Percentiles rank a stretch among this genome's conserved stretches.
These are phyloP conservation scores for Penicillium hordei DNA, from an alignment of 2,329 filamentous ascomycete species.

Conservation along the genomic window DNA sequence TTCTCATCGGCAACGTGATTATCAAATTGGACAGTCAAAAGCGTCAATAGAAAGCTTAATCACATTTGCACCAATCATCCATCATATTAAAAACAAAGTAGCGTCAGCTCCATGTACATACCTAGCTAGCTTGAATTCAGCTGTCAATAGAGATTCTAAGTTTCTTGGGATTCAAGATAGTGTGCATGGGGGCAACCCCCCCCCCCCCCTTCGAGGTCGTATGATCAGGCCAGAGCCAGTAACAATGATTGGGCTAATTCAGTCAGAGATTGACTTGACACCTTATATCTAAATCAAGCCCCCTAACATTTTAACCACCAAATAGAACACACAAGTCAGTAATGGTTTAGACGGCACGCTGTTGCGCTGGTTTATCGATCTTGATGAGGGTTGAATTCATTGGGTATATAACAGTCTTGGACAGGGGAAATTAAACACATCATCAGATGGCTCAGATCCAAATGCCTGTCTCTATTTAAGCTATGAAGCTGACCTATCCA, in stretches of 20 bases:
- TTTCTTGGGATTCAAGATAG: not conserved
- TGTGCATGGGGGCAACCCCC: not conserved
- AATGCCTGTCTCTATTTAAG: slow-evolving; percentile 7
- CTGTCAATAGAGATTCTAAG: not conserved
- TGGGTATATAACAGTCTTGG: slow-evolving; percentile 24
- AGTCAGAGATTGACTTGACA: not conserved
- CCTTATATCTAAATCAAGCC: not conserved
- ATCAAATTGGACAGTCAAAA: slow-evolving; percentile 6
- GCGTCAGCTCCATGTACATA: not conserved
- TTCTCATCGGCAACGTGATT: slow-evolving; percentile 2
- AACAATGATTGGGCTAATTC: not conserved
- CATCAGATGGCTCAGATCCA: not conserved
- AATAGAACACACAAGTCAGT: not conserved
- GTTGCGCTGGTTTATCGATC: not conserved
- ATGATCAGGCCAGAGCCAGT: not conserved
- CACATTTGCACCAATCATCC: not conserved
- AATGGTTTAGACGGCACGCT: not conserved
- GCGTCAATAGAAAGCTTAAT: not conserved
- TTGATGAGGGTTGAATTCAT: slow-evolving; percentile 13
- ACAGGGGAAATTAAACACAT: slow-evolving; percentile 6
- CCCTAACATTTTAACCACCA: not conserved
- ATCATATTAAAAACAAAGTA: not conserved
- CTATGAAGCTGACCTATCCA: slow-evolving; percentile 6
- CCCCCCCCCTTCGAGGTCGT: too few relatives aligned
- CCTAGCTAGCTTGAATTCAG: not conserved